Base-by-base conservation (phyloP, 1,284 basidiomycete genomes). In the Boletellus dicymbophilus region DNA sequence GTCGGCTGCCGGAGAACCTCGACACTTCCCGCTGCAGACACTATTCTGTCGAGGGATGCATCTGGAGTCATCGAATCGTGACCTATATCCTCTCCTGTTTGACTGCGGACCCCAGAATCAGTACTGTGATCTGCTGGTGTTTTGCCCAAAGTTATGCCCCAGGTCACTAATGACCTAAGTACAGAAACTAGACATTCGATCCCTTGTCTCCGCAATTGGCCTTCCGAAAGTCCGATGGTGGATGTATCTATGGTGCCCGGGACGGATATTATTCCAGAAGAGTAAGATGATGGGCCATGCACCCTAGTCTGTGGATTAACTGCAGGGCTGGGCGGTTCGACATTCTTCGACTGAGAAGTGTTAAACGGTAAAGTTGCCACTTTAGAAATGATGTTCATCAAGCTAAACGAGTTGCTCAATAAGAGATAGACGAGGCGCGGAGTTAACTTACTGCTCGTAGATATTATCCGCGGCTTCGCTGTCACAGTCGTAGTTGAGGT, bases 401-500 rank as follows among this genome's bases (percentile, higher is more conserved):
- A 74, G 63, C 90, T 93, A 37, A 18, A 25, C n/a, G 51, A n/a
- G 13, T 16, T 54, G 42, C 43, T 58, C 22, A 55, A 44, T 46
- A 33, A 51, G 38, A 41, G 16, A 45, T n/a, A 49, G 25, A 36
- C 31, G 31, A 15, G 30, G 40, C 43, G 49, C 25, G 51, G 22
- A 33, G 11, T 48, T 20, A 39, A 53, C 49, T 72, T 61, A 92
- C 88, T 93, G 90, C 65, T 98, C 95, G 68, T 98, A 98, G 51
- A 98, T 95, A 71, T 98, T 98, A 64, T 96, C 95, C 8, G 82
- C 80, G 6, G 94, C 92, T 48, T 93, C 85, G 55, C 92, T 84
- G 65, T 98, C 95, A 66, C 95, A 98, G 63, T 98, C 95, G 65
- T 98, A 98, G 70, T 98, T 98, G 69, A 98, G 84, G 72, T 98